These are phyloP conservation scores for Oryza meyeriana DNA, from an alignment of 176 grass and related monocot genomes.

Conservation along the genomic window DNA sequence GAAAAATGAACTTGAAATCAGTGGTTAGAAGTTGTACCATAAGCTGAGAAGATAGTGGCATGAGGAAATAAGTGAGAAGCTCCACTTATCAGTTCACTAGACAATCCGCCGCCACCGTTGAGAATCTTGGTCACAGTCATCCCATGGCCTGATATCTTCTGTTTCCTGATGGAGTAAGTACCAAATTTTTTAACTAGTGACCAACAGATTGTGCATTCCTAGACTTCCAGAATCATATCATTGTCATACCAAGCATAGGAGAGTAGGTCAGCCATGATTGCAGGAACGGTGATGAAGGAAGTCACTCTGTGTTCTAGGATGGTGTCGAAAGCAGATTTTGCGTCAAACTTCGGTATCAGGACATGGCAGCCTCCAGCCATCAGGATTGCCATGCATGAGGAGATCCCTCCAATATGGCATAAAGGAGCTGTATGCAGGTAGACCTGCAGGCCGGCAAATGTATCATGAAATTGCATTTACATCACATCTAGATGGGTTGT, in stretches of 20 bases:
- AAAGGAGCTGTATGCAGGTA: constrained; percentile 80
- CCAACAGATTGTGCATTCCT: neutral
- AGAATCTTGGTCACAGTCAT: constrained; percentile 65
- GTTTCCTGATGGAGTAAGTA: constrained; percentile 35
- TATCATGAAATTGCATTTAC: neutral
- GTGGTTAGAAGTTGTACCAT: constrained; percentile 45
- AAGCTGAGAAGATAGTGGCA: constrained; percentile 74
- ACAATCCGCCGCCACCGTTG: constrained; percentile 70
- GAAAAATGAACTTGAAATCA: neutral
- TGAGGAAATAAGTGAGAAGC: constrained; percentile 54
- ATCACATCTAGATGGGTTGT: neutral
- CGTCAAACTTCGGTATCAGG: constrained; percentile 68
- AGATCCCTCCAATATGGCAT: constrained; percentile 89
- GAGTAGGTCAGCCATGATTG: constrained; percentile 83
- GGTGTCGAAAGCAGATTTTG: constrained; percentile 47
- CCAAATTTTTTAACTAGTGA: neutral
- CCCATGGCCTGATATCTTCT: constrained; percentile 7
- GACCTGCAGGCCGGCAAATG: constrained; percentile 40
- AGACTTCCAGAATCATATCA: neutral
- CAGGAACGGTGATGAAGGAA: constrained; percentile 84
- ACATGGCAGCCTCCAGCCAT: constrained; percentile 75
- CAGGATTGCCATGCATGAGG: constrained; percentile 72
- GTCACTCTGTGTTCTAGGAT: constrained; percentile 60
- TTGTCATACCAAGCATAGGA: constrained; percentile 49
- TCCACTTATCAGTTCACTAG: constrained; percentile 45